Conservation (phyloP, 192 early-diverging fungal species). For the Linnemannia elongata region DNA sequence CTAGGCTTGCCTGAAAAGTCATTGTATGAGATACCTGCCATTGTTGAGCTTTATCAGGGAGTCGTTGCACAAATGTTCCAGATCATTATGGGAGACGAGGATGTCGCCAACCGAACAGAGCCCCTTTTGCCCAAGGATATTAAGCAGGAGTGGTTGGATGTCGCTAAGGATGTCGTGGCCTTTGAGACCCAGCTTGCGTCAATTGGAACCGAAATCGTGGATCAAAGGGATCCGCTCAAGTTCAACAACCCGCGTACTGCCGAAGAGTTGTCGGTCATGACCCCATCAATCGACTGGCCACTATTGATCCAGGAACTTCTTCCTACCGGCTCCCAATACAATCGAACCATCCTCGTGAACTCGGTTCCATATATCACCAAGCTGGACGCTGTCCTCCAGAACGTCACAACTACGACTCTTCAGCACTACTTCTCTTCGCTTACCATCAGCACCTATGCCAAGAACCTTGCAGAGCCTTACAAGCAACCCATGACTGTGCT, state of each 20-base stretch:
- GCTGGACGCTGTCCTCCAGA: constrained; percentile 18
- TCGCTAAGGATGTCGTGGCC: constrained; percentile 60
- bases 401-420: constrained; percentile 24
- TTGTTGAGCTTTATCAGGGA: constrained; percentile 53
- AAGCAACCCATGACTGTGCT: constrained; percentile 46
- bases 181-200: constrained; percentile 66
- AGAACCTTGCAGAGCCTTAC: constrained; percentile 48
- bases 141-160: constrained; percentile 18
- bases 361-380: constrained; percentile 41
- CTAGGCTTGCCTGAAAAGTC: constrained; percentile 45
- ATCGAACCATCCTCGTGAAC: constrained; percentile 29
- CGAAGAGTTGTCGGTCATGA: constrained; percentile 24
- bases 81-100: constrained; percentile 15
- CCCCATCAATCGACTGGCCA: constrained; percentile 57
- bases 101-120: neutral
- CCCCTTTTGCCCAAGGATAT: neutral
- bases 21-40: constrained; percentile 61
- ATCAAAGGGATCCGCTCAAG: constrained; percentile 56
- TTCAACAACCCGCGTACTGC: constrained; percentile 56
- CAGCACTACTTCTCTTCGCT: constrained; percentile 68
- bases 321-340: constrained; percentile 19
- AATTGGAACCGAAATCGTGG: constrained; percentile 7
- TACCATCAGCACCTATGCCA: constrained; percentile 41
- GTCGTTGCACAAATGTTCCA: constrained; percentile 59
- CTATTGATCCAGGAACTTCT: constrained; percentile 43